These are phyloP conservation scores for Eucalyptus sideroxylon DNA, from an alignment of 345 rosid species.

Conservation along the genomic window DNA sequence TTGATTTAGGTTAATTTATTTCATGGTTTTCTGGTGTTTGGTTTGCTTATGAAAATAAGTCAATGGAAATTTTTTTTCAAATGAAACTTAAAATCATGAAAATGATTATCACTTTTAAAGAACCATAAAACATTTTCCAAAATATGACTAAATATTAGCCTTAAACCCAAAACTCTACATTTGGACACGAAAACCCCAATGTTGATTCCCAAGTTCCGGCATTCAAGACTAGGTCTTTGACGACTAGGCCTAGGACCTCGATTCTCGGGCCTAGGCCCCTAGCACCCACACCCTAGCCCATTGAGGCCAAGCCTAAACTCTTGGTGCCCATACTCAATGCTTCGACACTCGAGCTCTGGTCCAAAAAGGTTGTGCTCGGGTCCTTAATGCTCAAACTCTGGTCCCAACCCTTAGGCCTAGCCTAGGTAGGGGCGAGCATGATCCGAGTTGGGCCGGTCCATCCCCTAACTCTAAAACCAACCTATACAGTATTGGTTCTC, in stretches of 20 bases:
- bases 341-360: accelerated
- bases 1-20: accelerated
- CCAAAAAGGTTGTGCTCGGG: too few relatives aligned
- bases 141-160: too few relatives aligned
- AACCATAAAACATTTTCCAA: accelerated
- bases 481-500: accelerated
- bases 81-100: too few relatives aligned
- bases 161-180: too few relatives aligned
- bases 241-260: accelerated
- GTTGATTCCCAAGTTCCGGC: too few relatives aligned
- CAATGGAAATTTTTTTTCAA: accelerated
- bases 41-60: too few relatives aligned
- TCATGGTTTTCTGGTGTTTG: accelerated
- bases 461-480: too few relatives aligned
- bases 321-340: too few relatives aligned
- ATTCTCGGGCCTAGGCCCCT: accelerated
- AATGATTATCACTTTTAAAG: accelerated
- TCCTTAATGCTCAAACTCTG: accelerated
- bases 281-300: too few relatives aligned
- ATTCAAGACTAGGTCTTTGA: too few relatives aligned
- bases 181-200: accelerated
- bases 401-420: too few relatives aligned
- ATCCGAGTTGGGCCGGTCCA: accelerated
- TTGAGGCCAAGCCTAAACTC: too few relatives aligned
- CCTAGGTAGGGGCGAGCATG: accelerated